Evolutionary conservation across 2,329 filamentous ascomycete genomes (phyloP), one percentile per base, ranked within the genome.

Genomic region (Sporothrix protearum): DNA sequence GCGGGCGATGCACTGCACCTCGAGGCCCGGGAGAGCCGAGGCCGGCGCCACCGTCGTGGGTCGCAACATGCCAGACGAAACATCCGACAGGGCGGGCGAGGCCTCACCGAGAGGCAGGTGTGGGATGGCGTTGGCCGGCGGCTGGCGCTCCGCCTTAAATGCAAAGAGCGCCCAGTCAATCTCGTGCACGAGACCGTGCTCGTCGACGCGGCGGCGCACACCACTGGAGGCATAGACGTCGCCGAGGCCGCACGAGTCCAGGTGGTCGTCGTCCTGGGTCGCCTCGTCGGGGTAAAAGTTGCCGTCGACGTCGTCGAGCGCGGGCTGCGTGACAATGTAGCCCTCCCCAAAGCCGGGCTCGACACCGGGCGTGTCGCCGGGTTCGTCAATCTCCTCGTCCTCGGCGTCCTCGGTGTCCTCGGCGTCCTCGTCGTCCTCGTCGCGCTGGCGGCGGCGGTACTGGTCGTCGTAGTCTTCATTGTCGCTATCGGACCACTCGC

Each of bases 111-210:
- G 74, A 47, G 22, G 77, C 73, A 59, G 76, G 69, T 76, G 76
- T 1, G 88, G 88, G 28, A 97, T 90, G 12, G 87, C 81, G 76
- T 97, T 97, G 72, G 88, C 86, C 0, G 86, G 83, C 2, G 95
- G 92, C 16, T 90, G 82, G 0, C 95, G 88, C 12, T 90, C 86
- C 7, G 90, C 84, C 12, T 91, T 84, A 74, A 98, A 92, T 75
- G 92, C 89, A 76, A 98, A 94, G 2, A 98, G 83, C 0, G 94
- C 94, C 95, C 95, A 98, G 80, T 98, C 95, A 59, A 98, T 94
- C 80, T 98, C 95, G 78, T 97, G 95, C 6, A 92, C 84, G 30
- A 96, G 83, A 4, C 91, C 89, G 73, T 91, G 85, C 72, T 88
- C 86, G 70, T 90, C 86, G 68, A 84, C 86, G 78, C 92, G 90